Base-by-base conservation (phyloP, 306 rosid species). In the Sicyos edulis region DNA sequence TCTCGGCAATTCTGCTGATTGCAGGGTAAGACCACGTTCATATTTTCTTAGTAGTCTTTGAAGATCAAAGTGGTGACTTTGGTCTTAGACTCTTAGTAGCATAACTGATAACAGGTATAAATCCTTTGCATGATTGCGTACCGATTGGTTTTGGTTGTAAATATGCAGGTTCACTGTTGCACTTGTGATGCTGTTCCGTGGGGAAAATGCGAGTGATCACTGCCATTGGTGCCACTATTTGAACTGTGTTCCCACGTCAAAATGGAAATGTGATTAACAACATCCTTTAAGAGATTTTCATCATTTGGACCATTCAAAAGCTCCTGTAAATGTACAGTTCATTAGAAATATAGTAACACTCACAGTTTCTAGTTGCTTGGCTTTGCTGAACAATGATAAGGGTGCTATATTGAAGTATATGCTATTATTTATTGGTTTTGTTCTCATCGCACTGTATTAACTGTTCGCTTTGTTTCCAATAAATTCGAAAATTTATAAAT, bases 1-100 rank as follows among this genome's bases (percentile, higher is more conserved):
- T 79, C 65, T 88, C 96, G 40, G 15, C 76, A 5, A 11, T 77
- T 84, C 82, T 92, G 44, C 70, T 92, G 50, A 69, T 84, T 76
- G 83, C 56, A 14, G 96, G 97, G 96, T 86, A 73, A 81, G 89
- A 81, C 66, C 15, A 45, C 52, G 20, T 52, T 76, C 56, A 37
- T 62, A 37, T 11, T 17, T 45, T 34, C 21, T 7, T 55, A 44
- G 59, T 20, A 51, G 44, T 16, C 22, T 10, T 10, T n/a, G n/a
- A 10, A 34, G n/a, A 42, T 65, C 53, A 20, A 17, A 65, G 20
- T 65, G 71, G 54, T 7, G 71, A 65, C 34, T 63, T 63, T 5
- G 16, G 24, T 37, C 11, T 62, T 15, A 32, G 9, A 14, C 21
- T 60, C 19, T 9, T 62, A 10, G 8, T 62, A 62, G 37, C 51